Base-by-base conservation (phyloP, 441 rosid genomes). In the Erodium chrysanthum region DNA sequence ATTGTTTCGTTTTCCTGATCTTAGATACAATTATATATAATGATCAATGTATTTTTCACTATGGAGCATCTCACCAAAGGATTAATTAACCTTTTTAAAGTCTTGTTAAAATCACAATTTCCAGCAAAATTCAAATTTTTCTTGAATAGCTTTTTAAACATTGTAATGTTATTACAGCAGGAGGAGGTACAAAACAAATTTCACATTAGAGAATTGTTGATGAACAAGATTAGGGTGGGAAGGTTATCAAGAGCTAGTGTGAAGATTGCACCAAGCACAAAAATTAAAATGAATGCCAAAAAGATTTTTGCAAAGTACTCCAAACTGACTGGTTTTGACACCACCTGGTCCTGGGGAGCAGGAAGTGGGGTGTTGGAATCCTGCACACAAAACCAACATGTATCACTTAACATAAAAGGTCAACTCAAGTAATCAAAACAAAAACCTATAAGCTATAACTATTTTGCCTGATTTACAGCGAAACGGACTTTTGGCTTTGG, bases 211-310 rank as follows among this genome's bases (percentile, higher is more conserved):
- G 58, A 50, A 50, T 50, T 50, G 74, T 83, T 86, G 25, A 92
- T 54, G 15, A 81, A 78, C 70, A 82, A 71, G 52, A 88, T 75
- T 17, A 87, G 52, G 59, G 40, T 52, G 20, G 96, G 97, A 79
- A 92, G 96, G 71, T 83, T 88, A 73, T 88, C 91, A 29, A 92
- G 97, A 27, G 87, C 89, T 65, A 87, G 0, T 33, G 90, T 84
- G 65, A 92, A 85, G 66, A 83, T 56, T 0, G 82, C 89, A 70
- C 88, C 97, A 37, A 92, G 84, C 31, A 81, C 60, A 71, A 90
- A 90, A 73, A 92, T 84, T 69, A 88, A 67, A 56, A 87, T 3
- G 68, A 90, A 86, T 18, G 94, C 97, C 8, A 87, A 0, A 4
- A 81, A 7, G 79, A 90, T 88, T 73, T 88, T 92, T 23, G 78